Evolutionary conservation across 139 green algal genomes (phyloP).

Genomic region (Parachlorella kessleri): DNA sequence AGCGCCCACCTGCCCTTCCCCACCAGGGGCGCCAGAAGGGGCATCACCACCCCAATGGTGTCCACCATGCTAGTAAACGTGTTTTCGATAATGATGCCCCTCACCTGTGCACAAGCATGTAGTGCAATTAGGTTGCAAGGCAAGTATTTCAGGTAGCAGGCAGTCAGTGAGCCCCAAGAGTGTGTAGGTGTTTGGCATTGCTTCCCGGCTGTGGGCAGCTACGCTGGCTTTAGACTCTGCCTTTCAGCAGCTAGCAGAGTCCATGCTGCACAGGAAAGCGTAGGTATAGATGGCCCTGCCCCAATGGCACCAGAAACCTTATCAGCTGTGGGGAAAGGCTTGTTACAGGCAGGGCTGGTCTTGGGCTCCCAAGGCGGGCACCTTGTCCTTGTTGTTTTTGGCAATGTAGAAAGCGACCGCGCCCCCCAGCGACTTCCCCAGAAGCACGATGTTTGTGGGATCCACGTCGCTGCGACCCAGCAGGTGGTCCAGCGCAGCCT

Average conservation of each 20-base stretch:
- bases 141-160: too few relatives aligned
- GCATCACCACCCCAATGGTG: constrained; percentile 60
- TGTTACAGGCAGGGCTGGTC: not conserved
- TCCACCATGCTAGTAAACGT: constrained; percentile 85
- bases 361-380: too few relatives aligned
- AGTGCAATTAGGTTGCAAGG: too few relatives aligned
- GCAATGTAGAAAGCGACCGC: constrained; percentile 80
- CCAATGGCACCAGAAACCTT: too few relatives aligned
- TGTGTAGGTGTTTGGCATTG: too few relatives aligned
- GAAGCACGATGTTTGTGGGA: constrained; percentile 59
- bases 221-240: too few relatives aligned
- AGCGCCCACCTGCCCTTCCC: constrained; percentile 38
- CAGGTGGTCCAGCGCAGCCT: constrained; percentile 67
- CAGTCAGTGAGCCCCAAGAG: too few relatives aligned
- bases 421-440: constrained; percentile 84
- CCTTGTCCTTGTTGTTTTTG: constrained; percentile 56
- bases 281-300: too few relatives aligned
- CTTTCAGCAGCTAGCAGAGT: too few relatives aligned
- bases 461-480: constrained; percentile 54
- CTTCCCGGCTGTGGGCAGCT: too few relatives aligned
- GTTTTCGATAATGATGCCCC: constrained; percentile 83
- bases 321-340: not conserved
- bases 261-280: too few relatives aligned
- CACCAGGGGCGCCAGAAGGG: constrained; percentile 60
- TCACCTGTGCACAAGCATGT: constrained; percentile 36